Percentiles rank a stretch among this genome's conserved stretches.
Conservation (phyloP, 2,329 filamentous ascomycete species). For the Sporothrix euskadiensis region DNA sequence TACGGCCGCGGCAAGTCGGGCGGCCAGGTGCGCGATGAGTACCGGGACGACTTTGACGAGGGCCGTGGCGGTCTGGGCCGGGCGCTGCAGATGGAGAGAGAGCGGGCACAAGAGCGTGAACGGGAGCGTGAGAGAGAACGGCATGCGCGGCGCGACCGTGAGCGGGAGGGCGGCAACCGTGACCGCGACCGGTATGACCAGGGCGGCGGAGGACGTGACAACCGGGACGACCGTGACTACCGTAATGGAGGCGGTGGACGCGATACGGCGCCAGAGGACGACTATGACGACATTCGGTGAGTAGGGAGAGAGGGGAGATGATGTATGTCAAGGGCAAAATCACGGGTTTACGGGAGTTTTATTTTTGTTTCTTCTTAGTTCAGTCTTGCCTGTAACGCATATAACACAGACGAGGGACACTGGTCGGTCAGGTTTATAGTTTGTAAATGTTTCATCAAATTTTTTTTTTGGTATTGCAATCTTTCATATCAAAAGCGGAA, state of each 20-base stretch:
- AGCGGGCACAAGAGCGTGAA: conserved; percentile 51
- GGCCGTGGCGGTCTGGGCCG: conserved; percentile 87
- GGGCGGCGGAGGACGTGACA: background rate
- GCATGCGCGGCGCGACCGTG: conserved; percentile 44
- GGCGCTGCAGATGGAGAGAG: conserved; percentile 62
- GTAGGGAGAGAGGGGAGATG: background rate
- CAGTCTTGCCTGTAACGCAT: background rate
- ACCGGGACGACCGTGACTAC: conserved; percentile 17
- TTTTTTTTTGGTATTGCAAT: conserved; percentile 2
- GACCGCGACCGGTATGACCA: conserved; percentile 20
- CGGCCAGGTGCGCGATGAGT: conserved; percentile 96
- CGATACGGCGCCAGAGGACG: conserved; percentile 51
- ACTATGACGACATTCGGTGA: conserved; percentile 59
- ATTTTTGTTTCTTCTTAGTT: background rate
- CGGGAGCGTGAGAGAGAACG: conserved; percentile 46
- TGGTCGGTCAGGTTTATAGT: background rate
- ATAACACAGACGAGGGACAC: background rate
- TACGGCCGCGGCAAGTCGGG: conserved; percentile 95
- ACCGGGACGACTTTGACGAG: conserved; percentile 94
- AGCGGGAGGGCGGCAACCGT: conserved; percentile 30
- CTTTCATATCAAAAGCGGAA: background rate
- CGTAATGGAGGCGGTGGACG: conserved; percentile 36
- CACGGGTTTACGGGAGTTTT: conserved; percentile 3
- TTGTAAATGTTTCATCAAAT: background rate
- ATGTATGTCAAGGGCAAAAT: background rate